These are phyloP conservation scores for Lichtheimia ornata DNA, from an alignment of 371 early-diverging fungal species.

Conservation along the genomic window DNA sequence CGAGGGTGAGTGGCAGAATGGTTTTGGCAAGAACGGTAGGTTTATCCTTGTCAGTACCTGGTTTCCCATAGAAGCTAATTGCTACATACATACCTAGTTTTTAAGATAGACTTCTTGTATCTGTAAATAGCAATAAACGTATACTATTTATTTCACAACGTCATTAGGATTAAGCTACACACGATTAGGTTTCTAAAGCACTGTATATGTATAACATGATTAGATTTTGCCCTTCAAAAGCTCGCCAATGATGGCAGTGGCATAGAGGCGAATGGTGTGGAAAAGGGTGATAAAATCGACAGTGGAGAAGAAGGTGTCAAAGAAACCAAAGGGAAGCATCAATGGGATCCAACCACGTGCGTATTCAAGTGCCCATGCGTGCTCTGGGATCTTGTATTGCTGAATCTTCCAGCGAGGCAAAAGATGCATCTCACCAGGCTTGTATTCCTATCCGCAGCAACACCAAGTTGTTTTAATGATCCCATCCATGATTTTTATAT, in stretches of 20 bases:
- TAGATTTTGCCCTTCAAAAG: constrained; percentile 45
- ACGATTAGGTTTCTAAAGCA: too few species aligned
- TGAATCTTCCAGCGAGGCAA: constrained; percentile 44
- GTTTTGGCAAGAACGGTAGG: too few species aligned
- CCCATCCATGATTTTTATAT: too few species aligned
- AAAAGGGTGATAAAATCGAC: constrained; percentile 39
- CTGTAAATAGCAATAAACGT: too few species aligned
- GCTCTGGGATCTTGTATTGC: constrained; percentile 58
- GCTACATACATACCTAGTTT: too few species aligned
- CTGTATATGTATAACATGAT: neutral
- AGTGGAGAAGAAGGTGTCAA: constrained; percentile 50
- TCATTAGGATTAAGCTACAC: too few species aligned
- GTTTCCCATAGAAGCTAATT: too few species aligned
- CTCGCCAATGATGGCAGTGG: constrained; percentile 28
- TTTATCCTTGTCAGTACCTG: too few species aligned
- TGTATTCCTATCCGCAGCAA: constrained; percentile 27
- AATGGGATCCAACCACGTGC: constrained; percentile 56
- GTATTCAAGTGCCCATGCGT: constrained; percentile 57
- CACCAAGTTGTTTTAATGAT: too few species aligned
- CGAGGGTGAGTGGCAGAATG: too few species aligned
- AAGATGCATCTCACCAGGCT: constrained; percentile 54
- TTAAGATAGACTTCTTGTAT: too few species aligned
- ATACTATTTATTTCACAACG: too few species aligned
- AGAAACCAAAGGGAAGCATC: constrained; percentile 57
- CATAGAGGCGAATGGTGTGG: constrained; percentile 37